Evolutionary conservation across 169 alveolate genomes (phyloP).

Genomic region (Ichthyophthirius multifiliis): DNA sequence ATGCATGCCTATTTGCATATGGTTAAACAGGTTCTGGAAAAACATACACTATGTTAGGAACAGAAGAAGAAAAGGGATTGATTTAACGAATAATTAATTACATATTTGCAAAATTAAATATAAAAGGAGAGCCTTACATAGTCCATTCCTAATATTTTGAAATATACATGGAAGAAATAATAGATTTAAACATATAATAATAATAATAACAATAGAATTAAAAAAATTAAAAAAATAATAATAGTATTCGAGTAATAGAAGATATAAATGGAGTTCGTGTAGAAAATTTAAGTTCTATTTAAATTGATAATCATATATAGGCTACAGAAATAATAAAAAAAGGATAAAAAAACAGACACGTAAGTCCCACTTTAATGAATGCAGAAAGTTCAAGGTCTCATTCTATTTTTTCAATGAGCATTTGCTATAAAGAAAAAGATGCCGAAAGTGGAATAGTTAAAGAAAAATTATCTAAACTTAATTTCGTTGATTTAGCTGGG

Average conservation of each 20-base stretch:
- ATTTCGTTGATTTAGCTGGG: slow-evolving; percentile 88
- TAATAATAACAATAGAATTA: slow-evolving; percentile 22
- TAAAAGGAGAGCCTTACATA: slow-evolving; percentile 7
- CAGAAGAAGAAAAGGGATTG: slow-evolving; percentile 22
- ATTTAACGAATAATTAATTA: slow-evolving; percentile 9
- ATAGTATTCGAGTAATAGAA: slow-evolving; percentile 29
- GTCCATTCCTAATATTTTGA: slow-evolving; percentile 65
- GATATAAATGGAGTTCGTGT: slow-evolving; percentile 53
- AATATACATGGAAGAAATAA: slow-evolving; percentile 82
- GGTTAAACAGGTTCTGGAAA: slow-evolving; percentile 39
- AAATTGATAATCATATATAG: slow-evolving; percentile 22
- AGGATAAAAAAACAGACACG: slow-evolving; percentile 74
- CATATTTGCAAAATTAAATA: slow-evolving; percentile 10
- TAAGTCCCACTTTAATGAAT: slow-evolving; percentile 75
- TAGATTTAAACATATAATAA: slow-evolving; percentile 59
- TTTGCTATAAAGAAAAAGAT: slow-evolving; percentile 33
- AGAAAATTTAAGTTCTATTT: slow-evolving; percentile 44
- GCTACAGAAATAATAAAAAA: slow-evolving; percentile 43
- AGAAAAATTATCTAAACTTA: slow-evolving; percentile 53
- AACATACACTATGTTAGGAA: slow-evolving; percentile 37
- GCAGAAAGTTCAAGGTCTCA: slow-evolving; percentile 73
- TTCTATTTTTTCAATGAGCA: slow-evolving; percentile 70
- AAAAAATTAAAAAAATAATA: slow-evolving; percentile 39
- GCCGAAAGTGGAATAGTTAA: slow-evolving; percentile 34
- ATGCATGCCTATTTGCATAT: slow-evolving; percentile 15